These are phyloP conservation scores for Eimeria zaria DNA, from an alignment of 169 alveolate species.

Conservation along the genomic window DNA sequence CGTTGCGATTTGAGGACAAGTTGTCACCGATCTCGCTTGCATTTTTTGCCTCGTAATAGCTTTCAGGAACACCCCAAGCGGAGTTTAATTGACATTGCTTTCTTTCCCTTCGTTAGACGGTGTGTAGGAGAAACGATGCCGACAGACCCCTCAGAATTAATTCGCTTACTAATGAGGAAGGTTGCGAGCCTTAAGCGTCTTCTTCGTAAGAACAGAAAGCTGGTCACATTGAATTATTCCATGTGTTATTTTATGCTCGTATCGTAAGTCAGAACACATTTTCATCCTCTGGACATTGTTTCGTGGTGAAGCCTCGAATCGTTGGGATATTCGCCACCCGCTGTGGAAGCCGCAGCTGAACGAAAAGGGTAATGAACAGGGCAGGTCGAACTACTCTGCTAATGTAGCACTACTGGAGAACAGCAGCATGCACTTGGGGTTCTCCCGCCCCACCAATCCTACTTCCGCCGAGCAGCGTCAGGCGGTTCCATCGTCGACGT, in stretches of 20 bases:
- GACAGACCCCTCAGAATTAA: not conserved
- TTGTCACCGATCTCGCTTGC: not conserved
- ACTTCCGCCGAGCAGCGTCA: not conserved
- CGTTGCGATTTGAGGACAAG: not conserved
- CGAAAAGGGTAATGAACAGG: not conserved
- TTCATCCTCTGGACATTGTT: not conserved
- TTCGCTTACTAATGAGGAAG: conserved; percentile 4
- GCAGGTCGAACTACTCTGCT: not conserved
- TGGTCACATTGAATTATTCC: not conserved
- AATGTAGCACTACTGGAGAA: not conserved
- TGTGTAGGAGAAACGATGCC: not conserved
- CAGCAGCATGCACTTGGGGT: not conserved
- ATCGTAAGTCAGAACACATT: conserved; percentile 11
- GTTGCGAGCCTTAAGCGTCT: conserved; percentile 1
- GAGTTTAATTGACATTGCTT: not conserved
- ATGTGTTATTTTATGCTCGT: not conserved
- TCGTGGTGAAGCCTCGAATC: not conserved
- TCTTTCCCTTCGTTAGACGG: not conserved
- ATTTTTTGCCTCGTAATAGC: not conserved
- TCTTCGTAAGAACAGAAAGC: not conserved
- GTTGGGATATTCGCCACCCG: not conserved
- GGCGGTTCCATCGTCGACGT: not conserved
- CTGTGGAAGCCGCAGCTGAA: conserved; percentile 1
- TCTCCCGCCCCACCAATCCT: not conserved
- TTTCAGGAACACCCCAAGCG: not conserved